Percentiles rank a stretch among this genome's conserved stretches.
phyloP scores from a whole-genome alignment of 768 basidiomycete species.

The Chalciporus sphaerocephalus region DNA sequence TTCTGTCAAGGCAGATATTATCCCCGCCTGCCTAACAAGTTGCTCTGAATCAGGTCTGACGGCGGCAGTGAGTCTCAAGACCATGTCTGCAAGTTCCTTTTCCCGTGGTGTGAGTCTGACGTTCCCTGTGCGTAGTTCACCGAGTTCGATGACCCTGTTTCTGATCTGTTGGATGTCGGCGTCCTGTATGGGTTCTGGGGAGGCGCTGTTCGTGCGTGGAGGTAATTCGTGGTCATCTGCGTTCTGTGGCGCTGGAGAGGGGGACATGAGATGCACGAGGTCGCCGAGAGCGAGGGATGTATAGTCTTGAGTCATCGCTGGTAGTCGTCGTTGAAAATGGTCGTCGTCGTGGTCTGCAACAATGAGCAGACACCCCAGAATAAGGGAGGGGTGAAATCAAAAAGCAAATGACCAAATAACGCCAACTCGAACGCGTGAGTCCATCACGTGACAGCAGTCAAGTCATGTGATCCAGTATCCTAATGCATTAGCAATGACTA shows the following conservation, averaged over 20 bases:
- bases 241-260: slow-evolving; percentile 39
- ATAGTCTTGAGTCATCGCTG: slow-evolving; percentile 29
- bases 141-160: slow-evolving; percentile 42
- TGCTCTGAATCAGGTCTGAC: slow-evolving; percentile 41
- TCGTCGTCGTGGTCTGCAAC: slow-evolving; percentile 8
- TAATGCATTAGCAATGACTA: too few relatives aligned
- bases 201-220: slow-evolving; percentile 18
- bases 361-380: slow-evolving; percentile 11
- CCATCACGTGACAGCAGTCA: slow-evolving; percentile 30
- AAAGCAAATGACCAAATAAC: slow-evolving; percentile 31
- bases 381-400: slow-evolving; percentile 24
- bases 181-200: slow-evolving; percentile 40
- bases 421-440: slow-evolving; percentile 36
- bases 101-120: slow-evolving; percentile 35
- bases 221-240: slow-evolving; percentile 21
- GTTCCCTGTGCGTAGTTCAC: slow-evolving; percentile 24
- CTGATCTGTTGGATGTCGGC: slow-evolving; percentile 49
- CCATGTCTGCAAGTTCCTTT: slow-evolving; percentile 56
- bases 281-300: slow-evolving; percentile 50
- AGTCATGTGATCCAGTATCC: slow-evolving; percentile 20
- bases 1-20: slow-evolving; percentile 49
- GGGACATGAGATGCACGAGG: slow-evolving; percentile 51
- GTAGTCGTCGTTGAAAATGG: slow-evolving; percentile 1
- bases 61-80: slow-evolving; percentile 43
- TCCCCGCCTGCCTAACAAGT: slow-evolving; percentile 56